Base-by-base conservation (phyloP, 306 rosid genomes). In the Carpinus viminea region DNA sequence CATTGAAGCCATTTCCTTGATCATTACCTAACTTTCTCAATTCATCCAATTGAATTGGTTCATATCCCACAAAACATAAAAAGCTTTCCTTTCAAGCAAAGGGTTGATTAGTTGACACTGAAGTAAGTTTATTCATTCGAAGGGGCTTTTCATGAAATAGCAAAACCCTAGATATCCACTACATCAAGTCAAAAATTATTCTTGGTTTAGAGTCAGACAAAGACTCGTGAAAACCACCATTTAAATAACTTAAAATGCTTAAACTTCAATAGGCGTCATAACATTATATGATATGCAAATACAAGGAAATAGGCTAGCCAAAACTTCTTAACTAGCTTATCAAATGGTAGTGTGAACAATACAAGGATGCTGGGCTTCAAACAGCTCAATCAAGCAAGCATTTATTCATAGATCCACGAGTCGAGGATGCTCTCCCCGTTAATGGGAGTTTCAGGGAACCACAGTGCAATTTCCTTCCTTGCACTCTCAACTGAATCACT, bases 401-500 rank as follows among this genome's bases (percentile, higher is more conserved):
- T 72, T 76, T 76, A 92, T 81, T 95, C 98, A 3, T 92, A 88
- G 89, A 95, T 89, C 98, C 98, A 95, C 0, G 78, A 62, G 87
- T 85, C 93, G 53, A 80, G 80, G 78, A 88, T 83, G 91, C 98
- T 90, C 88, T 91, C 83, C 98, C 97, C 92, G 79, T 45, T 10
- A 45, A 82, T 89, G 45, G 92, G 84, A 24, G 98, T 97, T 5
- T 95, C 97, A 1, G 97, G 91, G 86, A 95, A 95, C 98, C 98
- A 95, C 68, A 95, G 79, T 9, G 90, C 96, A 73, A 95, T 95
- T 83, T 95, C 98, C 84, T 92, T 95, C 80, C 41, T 64, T 3
- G 92, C 98, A 70, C 93, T 90, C 85, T 95, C 98, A 41, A 86
- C 91, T 0, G 98, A 80, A 71, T 95, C 98, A 60, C 98, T 95